Base-by-base conservation (phyloP, 768 basidiomycete genomes). In the Naganishia friedmannii region DNA sequence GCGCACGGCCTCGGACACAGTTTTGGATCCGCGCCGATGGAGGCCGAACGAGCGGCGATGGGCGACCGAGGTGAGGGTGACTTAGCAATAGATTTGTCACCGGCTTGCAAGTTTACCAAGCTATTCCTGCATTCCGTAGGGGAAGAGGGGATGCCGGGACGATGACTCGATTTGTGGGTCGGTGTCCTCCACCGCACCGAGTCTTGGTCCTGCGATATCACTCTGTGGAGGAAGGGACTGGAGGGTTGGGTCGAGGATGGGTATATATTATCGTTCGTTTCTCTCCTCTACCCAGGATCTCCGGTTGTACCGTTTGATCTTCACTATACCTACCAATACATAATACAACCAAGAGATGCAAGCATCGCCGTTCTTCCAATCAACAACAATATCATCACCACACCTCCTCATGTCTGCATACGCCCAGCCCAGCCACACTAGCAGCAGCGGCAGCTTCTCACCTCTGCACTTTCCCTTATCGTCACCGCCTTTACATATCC, bases 401-500 rank as follows among this genome's bases (percentile, higher is more conserved):
- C 34, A 34, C 34, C 6, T 58, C 19, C 7, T 58, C 34, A 58
- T 58, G 57, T 58, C 57, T n/a, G 37, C 60, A 28, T 63, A 45
- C 60, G 39, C 60, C 8, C 60, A 63, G 46, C 39, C 42, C n/a
- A 23, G 9, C 8, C 17, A 58, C 32, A 12, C 2, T 17, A 21
- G 28, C 57, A 39, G 19, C 57, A 42, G 42, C 42, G 15, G 42
- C 42, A 42, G 42, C 21, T 42, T 28, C n/a, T 63, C 60, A 45
- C 60, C 60, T 3, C 26, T 63, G 7, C 60, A 63, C 60, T 63
- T 63, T 45, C 37, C 60, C 4, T 34, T 63, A 15, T 63, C 60
- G 23, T 63, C 60, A 45, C 60, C 60, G 3, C 60, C 60, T 13
- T 21, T 63, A 26, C 60, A 63, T 42, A 63, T 63, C 60, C 60